Evolutionary conservation across 2,329 filamentous ascomycete species (phyloP).

Genomic region (Sporothrix schenckii): DNA sequence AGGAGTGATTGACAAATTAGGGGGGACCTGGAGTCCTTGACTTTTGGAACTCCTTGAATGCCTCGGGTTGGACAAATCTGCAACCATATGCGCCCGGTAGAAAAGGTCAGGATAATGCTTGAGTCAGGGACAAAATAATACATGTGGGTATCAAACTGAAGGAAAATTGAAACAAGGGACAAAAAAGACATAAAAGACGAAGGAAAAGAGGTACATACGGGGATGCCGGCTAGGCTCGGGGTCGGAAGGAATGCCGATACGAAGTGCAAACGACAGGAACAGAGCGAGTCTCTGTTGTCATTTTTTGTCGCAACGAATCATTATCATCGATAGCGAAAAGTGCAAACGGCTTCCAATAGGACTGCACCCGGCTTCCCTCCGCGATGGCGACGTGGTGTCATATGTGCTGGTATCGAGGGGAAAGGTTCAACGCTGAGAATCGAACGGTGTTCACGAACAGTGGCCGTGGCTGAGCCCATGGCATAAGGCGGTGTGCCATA

Average conservation of each 20-base stretch:
- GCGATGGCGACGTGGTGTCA: not conserved
- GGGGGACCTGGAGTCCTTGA: no score
- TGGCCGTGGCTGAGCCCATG: not conserved
- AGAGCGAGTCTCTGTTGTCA: not conserved
- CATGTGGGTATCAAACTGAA: not conserved
- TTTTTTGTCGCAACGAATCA: not conserved
- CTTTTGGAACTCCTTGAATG: no score
- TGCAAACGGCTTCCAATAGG: not conserved
- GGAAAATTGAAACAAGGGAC: no score
- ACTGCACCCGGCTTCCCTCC: not conserved
- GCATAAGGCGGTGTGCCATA: not conserved
- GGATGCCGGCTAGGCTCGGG: not conserved
- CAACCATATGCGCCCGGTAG: not conserved
- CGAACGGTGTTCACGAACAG: not conserved
- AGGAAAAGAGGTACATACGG: not conserved
- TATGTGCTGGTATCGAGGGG: not conserved
- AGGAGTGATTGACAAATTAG: no score
- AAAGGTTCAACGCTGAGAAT: not conserved
- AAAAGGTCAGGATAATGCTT: not conserved
- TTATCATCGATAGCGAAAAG: not conserved
- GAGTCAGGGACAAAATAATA: not conserved
- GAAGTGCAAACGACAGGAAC: not conserved
- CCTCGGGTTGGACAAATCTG: constrained; percentile 9
- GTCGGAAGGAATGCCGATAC: not conserved
- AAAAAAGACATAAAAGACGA: not conserved